Conservation (phyloP, 257 asterid genomes). For the Solanum chilense region DNA sequence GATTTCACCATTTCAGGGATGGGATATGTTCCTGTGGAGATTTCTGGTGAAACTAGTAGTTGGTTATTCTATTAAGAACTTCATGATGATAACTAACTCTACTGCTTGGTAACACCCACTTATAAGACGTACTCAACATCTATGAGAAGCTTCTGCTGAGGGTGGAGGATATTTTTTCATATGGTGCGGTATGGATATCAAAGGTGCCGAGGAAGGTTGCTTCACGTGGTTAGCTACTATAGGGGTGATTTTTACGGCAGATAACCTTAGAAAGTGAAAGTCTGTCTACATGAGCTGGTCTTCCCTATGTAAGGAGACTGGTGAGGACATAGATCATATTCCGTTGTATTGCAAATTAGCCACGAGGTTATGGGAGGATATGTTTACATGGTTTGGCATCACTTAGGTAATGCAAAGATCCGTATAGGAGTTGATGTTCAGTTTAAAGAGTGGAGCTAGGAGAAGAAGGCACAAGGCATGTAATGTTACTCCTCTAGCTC, state of each 20-base stretch:
- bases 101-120: not conserved
- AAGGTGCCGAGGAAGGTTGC: not conserved
- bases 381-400: not conserved
- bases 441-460: not conserved
- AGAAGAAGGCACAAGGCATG: not conserved
- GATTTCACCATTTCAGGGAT: conserved; percentile 68
- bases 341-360: not conserved
- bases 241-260: not conserved
- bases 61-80: not conserved
- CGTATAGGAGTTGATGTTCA: not conserved
- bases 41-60: conserved; percentile 45
- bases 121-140: not conserved
- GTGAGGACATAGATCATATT: not conserved
- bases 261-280: not conserved
- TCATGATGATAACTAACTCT: not conserved
- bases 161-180: not conserved
- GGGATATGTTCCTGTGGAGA: conserved; percentile 85
- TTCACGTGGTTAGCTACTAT: not conserved
- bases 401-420: not conserved
- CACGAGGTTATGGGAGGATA: not conserved
- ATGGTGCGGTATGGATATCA: not conserved
- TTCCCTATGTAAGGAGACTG: not conserved
- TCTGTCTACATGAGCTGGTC: not conserved
- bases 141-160: not conserved
- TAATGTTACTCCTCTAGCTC: not conserved